Evolutionary conservation across 2,329 filamentous ascomycete genomes (phyloP), one percentile per base, ranked within the genome.

Genomic region (Beauveria scarabaeidicola): DNA sequence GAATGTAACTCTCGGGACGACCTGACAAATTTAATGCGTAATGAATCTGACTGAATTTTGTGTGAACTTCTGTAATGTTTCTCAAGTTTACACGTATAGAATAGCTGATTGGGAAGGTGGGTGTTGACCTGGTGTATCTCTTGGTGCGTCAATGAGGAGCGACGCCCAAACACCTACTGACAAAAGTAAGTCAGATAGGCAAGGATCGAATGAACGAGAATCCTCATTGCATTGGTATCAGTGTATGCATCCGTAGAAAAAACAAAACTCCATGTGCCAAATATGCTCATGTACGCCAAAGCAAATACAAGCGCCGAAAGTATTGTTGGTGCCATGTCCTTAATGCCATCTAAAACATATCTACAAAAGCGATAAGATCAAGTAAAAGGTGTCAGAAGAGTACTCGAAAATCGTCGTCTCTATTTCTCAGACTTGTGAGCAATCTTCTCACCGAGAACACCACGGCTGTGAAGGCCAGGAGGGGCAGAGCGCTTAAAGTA

Each of bases 401-500:
- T 41, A 19, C 57, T 59, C 29, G 50, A 52, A 10, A 59, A 41
- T 53, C 57, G 40, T 52, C 57, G 48, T 53, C 32, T 59, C 57
- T 59, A 59, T 53, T 59, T 59, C 27, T 59, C 57, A 40, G 57
- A 59, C 40, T 59, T 50, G 17, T 44, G 40, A 41, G 57, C 48
- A 25, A 61, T 60, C 63, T 74, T 73, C 64, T 73, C 71, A 48
- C 67, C 67, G 10, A 69, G 46, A n/a, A 66, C 62, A 32, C 64
- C 66, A 21, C 58, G 58, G 17, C 61, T 55, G 40, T 41, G 46
- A 19, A 36, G 58, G 25, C 57, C 23, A 10, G 68, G 69, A 55
- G 73, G 73, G 60, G 68, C 72, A 3, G 73, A 75, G 52, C 73
- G 70, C 67, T 75, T 73, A 70, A 84, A 84, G 70, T 82, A 84